Evolutionary conservation across 768 basidiomycete species (phyloP), one percentile per base, ranked within the genome.

Genomic region (Leccinum arenicola): DNA sequence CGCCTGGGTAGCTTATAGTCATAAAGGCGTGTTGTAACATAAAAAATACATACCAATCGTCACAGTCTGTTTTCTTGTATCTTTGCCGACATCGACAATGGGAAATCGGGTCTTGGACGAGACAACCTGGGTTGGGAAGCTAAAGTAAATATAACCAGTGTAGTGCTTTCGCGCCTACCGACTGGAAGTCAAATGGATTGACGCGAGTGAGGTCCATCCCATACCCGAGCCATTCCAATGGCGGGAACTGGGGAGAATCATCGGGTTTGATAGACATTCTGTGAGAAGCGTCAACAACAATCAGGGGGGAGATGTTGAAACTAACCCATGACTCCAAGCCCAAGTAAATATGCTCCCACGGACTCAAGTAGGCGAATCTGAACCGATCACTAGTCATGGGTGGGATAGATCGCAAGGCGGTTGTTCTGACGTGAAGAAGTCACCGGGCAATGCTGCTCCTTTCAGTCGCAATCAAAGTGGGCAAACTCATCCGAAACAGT

Each of bases 191-290:
- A 40, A 59, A 47, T 19, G 58, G 54, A 6, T 59, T 27, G 12
- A 56, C 3, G 12, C 38, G 49, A 45, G 58, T 47, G 12, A 59
- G 49, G 40, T 59, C 47, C 40, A 59, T 6, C 3, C 58, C 58
- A 45, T 27, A 59, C 14, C 58, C 58, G 3, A 59, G n/a, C 54
- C 54, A 56, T n/a, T 38, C 49, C 49, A 59, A 27, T 11, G 58
- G 54, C 36, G 54, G 58, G 11, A 59, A 59, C n/a, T 56, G 45
- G 23, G 35, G 21, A 43, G 40, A n/a, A 15, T n/a, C n/a, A 4
- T 21, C 1, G 38, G 8, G 21, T 35, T 53, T 14, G 10, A 31
- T n/a, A n/a, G 56, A 47, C 56, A 57, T 43, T 4, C 4, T 43
- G 40, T 43, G 40, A 40, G 35, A 36, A 9, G n/a, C 40, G n/a